phyloP scores from a whole-genome alignment of 163 green algal genomes.

The Prototheca stagnorum region DNA sequence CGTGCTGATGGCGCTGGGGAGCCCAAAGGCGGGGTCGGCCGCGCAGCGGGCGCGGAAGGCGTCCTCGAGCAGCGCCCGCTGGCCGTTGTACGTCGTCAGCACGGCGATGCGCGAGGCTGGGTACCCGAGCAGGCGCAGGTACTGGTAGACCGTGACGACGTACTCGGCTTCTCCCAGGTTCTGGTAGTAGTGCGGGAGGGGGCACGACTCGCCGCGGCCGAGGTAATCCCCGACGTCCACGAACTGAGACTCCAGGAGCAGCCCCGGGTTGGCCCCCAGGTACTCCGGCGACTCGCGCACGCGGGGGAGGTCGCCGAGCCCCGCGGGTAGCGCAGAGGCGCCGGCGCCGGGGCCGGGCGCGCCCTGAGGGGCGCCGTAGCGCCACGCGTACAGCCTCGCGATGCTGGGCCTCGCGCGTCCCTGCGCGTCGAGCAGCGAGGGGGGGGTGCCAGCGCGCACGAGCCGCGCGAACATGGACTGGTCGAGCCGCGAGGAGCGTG shows the following conservation, averaged over 20 bases:
- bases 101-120: constrained; percentile 74
- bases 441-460: constrained; percentile 81
- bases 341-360: too few species aligned
- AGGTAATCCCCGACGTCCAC: constrained; percentile 75
- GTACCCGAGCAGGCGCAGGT: constrained; percentile 94
- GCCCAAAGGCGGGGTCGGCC: constrained; percentile 63
- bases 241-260: constrained; percentile 86
- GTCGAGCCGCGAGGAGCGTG: constrained; percentile 86
- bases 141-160: constrained; percentile 58
- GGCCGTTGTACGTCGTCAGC: constrained; percentile 95
- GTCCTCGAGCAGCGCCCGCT: constrained; percentile 82
- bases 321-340: too few species aligned
- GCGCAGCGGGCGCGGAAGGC: constrained; percentile 76
- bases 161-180: constrained; percentile 89
- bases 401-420: constrained; percentile 63
- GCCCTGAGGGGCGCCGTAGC: constrained; percentile 69
- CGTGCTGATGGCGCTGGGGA: constrained; percentile 68
- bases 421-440: constrained; percentile 81
- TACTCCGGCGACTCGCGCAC: constrained; percentile 31
- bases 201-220: constrained; percentile 61
- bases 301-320: constrained; percentile 74
- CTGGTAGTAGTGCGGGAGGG: constrained; percentile 87
- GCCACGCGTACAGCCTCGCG: constrained; percentile 91
- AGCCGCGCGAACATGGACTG: constrained; percentile 95
- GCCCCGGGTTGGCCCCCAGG: constrained; percentile 54